Evolutionary conservation across 2,329 filamentous ascomycete species (phyloP), one percentile per base, ranked within the genome.

Genomic region (Cladophialophora yegresii): DNA sequence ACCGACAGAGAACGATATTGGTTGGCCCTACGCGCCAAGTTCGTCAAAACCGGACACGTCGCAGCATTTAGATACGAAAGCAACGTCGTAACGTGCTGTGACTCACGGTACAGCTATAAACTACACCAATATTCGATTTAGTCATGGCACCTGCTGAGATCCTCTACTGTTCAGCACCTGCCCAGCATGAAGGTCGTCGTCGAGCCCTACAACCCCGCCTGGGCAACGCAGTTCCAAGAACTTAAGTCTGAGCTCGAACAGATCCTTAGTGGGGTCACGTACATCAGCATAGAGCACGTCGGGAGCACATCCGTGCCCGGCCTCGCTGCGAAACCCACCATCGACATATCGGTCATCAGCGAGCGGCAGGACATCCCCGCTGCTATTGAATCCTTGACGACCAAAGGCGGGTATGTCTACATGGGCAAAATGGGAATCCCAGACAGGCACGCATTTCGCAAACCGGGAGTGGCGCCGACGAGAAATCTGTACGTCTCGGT

Each of bases 401-500:
- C 55, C 3, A 67, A 72, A 2, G 74, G 71, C 4, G 74, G 71
- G 2, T 79, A 78, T 63, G 66, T 65, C 12, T 73, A 79, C 65
- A 65, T 74, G 16, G 76, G 76, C 23, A 77, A 79, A 54, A 69
- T 73, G 22, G 75, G 75, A 3, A 72, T 78, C 7, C 64, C 68
- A 10, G 76, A 76, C 54, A 75, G 77, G 6, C 73, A 75, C 62
- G 72, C 70, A 3, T 70, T 78, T 23, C 71, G 73, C 50, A 71
- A 76, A 54, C 74, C 74, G 23, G 71, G 72, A 28, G 72, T 71
- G n/a, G 36, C 59, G 12, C 36, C 67, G 8, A 63, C 71, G 6
- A 69, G 75, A 50, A 78, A 78, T 63, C 71, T 77, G 3, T 79
- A 78, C 66, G 68, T 79, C 0, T 75, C 74, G 47, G 64, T 78